Evolutionary conservation across 495 filamentous ascomycete genomes (phyloP), one percentile per base, ranked within the genome.

Genomic region (Aspergillus olivimuriae): DNA sequence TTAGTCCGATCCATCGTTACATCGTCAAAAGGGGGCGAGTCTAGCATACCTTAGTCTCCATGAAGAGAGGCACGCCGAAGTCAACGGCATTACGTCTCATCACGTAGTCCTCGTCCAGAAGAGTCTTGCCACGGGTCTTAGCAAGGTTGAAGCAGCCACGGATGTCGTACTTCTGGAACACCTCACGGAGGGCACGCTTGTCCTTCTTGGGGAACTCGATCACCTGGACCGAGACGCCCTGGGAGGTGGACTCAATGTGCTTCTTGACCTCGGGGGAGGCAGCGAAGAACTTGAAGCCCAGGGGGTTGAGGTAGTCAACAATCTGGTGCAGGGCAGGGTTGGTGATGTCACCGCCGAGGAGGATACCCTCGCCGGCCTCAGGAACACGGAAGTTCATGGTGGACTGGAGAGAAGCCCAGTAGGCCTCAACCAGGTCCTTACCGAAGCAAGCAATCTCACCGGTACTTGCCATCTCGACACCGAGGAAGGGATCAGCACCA

Each of bases 381-480:
- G 92, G 92, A n/a, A 98, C 75, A 52, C 82, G 88, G 76, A 98
- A 98, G 12, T 92, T 92, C 94, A 74, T 98, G 38, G 92, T 98
- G 9, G 92, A 91, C 46, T 97, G 77, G 16, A 98, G 68, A 30
- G 86, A 92, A 69, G 97, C 97, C 46, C 96, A 76, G 59, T 98
- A 98, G 10, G 92, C 92, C 65, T 98, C 92, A 58, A 94, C 94
- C 67, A 95, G 95, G 62, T 95, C 89, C 46, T 76, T 74, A 51
- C 92, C 92, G 63, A 98, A 98, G 46, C 86, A 95, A 53, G 92
- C 92, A 53, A 98, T 92, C 62, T 98, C 92, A 53, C 92, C 92
- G 23, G 92, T 98, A 15, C 92, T 97, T 7, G 92, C 92, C 92
- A 98, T 98, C 70, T 98, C 92, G 33, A 98, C 92, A 61, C 92